These are phyloP conservation scores for Exidia glandulosa DNA, from an alignment of 768 basidiomycete genomes.

Conservation along the genomic window DNA sequence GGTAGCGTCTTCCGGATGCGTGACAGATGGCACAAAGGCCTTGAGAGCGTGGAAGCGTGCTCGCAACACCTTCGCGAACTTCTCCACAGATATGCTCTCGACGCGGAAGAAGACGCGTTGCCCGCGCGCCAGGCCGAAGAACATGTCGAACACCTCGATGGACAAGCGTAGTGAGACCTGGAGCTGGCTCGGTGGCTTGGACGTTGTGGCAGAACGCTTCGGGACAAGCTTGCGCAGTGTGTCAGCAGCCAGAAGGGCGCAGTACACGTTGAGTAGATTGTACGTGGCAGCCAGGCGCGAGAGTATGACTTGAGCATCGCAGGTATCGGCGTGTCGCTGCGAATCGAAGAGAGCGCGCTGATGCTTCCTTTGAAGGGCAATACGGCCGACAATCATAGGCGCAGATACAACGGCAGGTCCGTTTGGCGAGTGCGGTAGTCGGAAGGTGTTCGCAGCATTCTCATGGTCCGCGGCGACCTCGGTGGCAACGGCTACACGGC, in stretches of 20 bases:
- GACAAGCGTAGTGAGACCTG: conserved; percentile 19
- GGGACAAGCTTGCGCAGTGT: conserved; percentile 34
- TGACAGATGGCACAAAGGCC: conserved; percentile 40
- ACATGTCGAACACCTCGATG: conserved; percentile 37
- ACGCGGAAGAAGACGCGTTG: conserved; percentile 20
- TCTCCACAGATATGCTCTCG: conserved; percentile 25
- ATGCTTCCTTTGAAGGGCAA: conserved; percentile 4
- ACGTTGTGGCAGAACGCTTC: conserved; percentile 15
- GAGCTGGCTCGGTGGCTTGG: conserved; percentile 8
- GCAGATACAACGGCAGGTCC: neutral
- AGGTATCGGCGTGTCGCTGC: neutral
- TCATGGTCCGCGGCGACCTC: conserved; percentile 59
- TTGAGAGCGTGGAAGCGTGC: conserved; percentile 21
- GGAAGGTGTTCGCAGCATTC: conserved; percentile 12
- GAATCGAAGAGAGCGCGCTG: conserved; percentile 4
- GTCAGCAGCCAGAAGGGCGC: conserved; percentile 47
- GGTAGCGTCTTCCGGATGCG: conserved; percentile 55
- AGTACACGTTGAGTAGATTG: conserved; percentile 56
- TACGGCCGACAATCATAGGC: conserved; percentile 15
- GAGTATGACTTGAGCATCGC: conserved; percentile 1
- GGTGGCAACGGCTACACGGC: conserved; percentile 58
- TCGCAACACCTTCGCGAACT: conserved; percentile 13
- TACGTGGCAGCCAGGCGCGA: conserved; percentile 12
- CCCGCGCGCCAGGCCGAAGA: conserved; percentile 34
- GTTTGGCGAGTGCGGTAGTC: neutral